These are phyloP conservation scores for Stagonosporopsis vannaccii DNA, from an alignment of 2,329 filamentous ascomycete genomes.

Conservation along the genomic window DNA sequence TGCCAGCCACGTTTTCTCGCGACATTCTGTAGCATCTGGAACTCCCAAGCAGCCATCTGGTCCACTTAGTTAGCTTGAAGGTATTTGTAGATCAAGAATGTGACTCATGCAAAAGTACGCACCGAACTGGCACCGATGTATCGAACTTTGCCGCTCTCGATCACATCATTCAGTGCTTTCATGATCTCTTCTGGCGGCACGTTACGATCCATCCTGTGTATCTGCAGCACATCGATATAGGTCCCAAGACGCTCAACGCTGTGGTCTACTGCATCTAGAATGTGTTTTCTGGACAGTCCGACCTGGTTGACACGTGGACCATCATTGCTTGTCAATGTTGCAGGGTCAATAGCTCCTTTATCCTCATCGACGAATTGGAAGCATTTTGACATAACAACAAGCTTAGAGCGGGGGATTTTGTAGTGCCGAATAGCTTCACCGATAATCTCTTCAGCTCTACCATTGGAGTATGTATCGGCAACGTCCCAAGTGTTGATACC, in stretches of 20 bases:
- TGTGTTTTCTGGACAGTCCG: constrained; percentile 51
- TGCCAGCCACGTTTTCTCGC: constrained; percentile 56
- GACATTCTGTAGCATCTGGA: constrained; percentile 56
- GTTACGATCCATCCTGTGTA: constrained; percentile 63
- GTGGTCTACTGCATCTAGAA: constrained; percentile 56
- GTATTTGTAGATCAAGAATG: background rate
- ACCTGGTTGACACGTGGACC: constrained; percentile 44
- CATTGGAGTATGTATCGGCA: constrained; percentile 41
- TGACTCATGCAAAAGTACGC: too few relatives aligned
- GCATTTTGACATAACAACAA: constrained; percentile 43
- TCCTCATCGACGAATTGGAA: constrained; percentile 6
- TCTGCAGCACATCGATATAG: constrained; percentile 66
- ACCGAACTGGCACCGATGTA: constrained; percentile 35
- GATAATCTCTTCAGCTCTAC: constrained; percentile 39
- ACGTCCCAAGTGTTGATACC: constrained; percentile 57
- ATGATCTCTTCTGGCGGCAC: constrained; percentile 65
- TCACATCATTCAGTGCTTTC: constrained; percentile 63
- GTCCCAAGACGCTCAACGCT: constrained; percentile 47
- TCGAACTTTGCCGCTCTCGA: constrained; percentile 61
- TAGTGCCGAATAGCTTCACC: constrained; percentile 35
- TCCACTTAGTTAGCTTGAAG: too few relatives aligned
- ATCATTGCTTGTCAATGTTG: constrained; percentile 15
- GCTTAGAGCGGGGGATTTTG: constrained; percentile 37
- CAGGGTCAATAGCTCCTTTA: background rate
- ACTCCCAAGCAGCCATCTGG: constrained; percentile 59